Base-by-base conservation (phyloP, 2,329 filamentous ascomycete genomes). In the Didymosphaeria variabile region DNA sequence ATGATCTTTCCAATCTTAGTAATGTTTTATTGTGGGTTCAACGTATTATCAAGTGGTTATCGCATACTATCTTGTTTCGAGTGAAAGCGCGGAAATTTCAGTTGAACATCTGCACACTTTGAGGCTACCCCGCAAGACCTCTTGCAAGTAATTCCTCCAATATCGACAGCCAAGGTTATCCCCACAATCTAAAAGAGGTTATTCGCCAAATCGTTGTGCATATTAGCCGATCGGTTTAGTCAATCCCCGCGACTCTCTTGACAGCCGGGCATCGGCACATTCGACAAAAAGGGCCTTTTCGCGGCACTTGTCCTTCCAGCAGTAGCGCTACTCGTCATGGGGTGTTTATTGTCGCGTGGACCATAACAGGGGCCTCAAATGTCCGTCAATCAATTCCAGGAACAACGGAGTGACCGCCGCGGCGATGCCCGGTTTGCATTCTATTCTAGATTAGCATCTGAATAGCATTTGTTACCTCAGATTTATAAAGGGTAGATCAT, bases 381-480 rank as follows among this genome's bases (percentile, higher is more conserved):
- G 32, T 51, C 58, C 58, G 54, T 60, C 58, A 56, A 56, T 56
- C 58, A 52, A 54, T 26, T 19, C 36, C 53, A 36, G 36, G 58
- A 29, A 44, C 5, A 23, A 36, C 26, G 29, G 21, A 21, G 2
- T 52, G 47, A 32, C 12, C 31, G 26, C 9, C 26, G 26, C 17
- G 15, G 38, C 17, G 42, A 31, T 17, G 12, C 53, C 29, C 23
- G 58, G 31, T 38, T 59, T 10, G 8, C 9, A 36, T 47, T 44
- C 29, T 51, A 42, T 19, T 34, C 10, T 38, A 42, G n/a, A 60
- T 60, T 60, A 53, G 40, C 58, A 46, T n/a, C 19, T 26, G 53
- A 54, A 46, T n/a, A 26, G 32, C 4, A 15, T 31, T 17, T 38
- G 31, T 19, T 17, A n/a, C 15, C 9, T 23, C 42, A 17, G 17